Percentiles rank a stretch among this genome's conserved stretches.
Evolutionary conservation across 768 basidiomycete genomes (phyloP).

Genomic region (Hericium alpestre): DNA sequence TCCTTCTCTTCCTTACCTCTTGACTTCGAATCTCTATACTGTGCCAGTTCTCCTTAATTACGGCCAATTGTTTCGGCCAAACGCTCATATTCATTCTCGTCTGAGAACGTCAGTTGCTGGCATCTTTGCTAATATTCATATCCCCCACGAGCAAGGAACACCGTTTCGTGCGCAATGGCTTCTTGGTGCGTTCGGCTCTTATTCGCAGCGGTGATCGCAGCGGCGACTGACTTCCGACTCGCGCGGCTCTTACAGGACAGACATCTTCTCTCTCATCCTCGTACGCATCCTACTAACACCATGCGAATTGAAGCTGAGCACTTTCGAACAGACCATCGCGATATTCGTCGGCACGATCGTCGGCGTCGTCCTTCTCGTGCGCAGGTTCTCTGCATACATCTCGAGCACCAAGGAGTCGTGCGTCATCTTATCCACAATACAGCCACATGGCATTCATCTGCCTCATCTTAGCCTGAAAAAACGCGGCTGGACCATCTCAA

Average conservation of each 20-base stretch:
- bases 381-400: constrained; percentile 31
- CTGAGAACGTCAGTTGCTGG: too few species aligned
- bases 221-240: neutral
- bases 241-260: constrained; percentile 22
- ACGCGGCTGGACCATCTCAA: constrained; percentile 46
- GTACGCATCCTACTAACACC: constrained; percentile 18
- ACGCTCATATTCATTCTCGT: too few species aligned
- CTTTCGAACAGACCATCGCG: constrained; percentile 33
- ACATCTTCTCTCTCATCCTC: constrained; percentile 30
- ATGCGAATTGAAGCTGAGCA: neutral
- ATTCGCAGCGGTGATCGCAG: neutral
- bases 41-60: too few species aligned
- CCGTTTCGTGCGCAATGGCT: neutral
- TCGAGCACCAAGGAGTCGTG: constrained; percentile 47
- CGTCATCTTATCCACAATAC: constrained; percentile 17
- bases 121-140: too few species aligned
- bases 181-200: neutral
- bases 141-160: neutral
- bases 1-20: too few species aligned
- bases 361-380: constrained; percentile 28
- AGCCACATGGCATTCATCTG: neutral
- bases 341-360: constrained; percentile 38
- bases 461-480: constrained; percentile 36
- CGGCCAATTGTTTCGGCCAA: too few species aligned
- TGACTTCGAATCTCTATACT: too few species aligned